These are phyloP conservation scores for Backusella macrospora DNA, from an alignment of 192 early-diverging fungal species.

Conservation along the genomic window DNA sequence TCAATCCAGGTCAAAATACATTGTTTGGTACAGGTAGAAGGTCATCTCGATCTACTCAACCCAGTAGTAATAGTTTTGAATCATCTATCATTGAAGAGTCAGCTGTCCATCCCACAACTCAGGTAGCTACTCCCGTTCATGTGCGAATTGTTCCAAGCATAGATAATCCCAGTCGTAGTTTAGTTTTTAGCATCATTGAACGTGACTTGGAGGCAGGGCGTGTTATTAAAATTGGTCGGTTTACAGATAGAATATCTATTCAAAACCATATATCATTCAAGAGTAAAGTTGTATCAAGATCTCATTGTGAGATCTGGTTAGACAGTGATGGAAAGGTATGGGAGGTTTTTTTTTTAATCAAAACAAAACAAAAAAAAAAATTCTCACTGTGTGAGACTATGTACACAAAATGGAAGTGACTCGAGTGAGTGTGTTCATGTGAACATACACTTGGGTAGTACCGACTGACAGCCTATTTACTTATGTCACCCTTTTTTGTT, in stretches of 20 bases:
- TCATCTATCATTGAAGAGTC: not conserved
- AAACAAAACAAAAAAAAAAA: not conserved
- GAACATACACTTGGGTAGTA: conserved; percentile 13
- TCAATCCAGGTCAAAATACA: conserved; percentile 11
- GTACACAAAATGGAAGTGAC: not conserved
- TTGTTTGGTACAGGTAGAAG: conserved; percentile 18
- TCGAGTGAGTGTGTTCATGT: not conserved
- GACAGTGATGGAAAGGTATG: conserved; percentile 62
- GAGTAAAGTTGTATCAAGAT: conserved; percentile 83
- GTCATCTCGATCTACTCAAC: conserved; percentile 13
- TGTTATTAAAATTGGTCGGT: conserved; percentile 64
- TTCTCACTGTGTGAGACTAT: conserved; percentile 6
- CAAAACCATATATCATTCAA: conserved; percentile 70
- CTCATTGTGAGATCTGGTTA: conserved; percentile 86
- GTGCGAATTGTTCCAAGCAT: conserved; percentile 57
- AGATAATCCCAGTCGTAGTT: conserved; percentile 49
- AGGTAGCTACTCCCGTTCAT: conserved; percentile 30
- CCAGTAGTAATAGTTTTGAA: not conserved
- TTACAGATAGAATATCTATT: conserved; percentile 57
- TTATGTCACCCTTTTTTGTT: conserved; percentile 14
- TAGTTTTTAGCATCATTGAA: conserved; percentile 65
- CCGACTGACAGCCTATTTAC: conserved; percentile 17
- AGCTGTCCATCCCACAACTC: not conserved
- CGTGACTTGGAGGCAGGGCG: conserved; percentile 53
- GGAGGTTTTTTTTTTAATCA: not conserved